phyloP scores from a whole-genome alignment of 1,284 basidiomycete species.

The Boletellus sp. region DNA sequence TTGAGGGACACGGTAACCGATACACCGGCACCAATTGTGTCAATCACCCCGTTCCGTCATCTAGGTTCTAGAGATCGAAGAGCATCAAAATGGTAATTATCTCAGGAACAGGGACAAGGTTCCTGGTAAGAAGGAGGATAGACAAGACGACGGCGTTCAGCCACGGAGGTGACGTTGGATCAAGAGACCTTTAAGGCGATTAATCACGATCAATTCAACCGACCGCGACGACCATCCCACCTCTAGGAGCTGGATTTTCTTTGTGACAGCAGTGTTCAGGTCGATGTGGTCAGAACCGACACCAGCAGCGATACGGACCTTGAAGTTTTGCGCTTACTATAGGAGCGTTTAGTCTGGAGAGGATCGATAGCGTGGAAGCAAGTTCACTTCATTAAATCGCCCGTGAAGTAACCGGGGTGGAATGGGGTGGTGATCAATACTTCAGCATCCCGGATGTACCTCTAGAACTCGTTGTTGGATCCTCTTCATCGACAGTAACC shows the following conservation, averaged over 20 bases:
- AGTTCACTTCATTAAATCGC: conserved; percentile 39
- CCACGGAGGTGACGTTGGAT: conserved; percentile 86
- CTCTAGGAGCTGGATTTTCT: conserved; percentile 75
- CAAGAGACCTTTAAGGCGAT: conserved; percentile 57
- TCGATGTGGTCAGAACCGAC: conserved; percentile 93
- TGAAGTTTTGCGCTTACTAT: conserved; percentile 76
- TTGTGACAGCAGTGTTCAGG: conserved; percentile 81
- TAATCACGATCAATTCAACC: conserved; percentile 41
- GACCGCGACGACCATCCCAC: conserved; percentile 13
- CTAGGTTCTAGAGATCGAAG: conserved; percentile 31
- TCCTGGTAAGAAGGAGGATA: conserved; percentile 70
- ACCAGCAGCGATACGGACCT: conserved; percentile 88
- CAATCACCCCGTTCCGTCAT: conserved; percentile 84
- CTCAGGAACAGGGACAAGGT: conserved; percentile 61
- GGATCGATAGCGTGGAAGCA: not conserved
- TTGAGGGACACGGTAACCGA: conserved; percentile 88
- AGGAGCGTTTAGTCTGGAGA: not conserved
- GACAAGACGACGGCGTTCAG: conserved; percentile 82
- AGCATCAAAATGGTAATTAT: conserved; percentile 19
- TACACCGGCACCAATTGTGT: conserved; percentile 83
- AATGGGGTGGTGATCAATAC: conserved; percentile 55
- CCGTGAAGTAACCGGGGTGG: conserved; percentile 53
- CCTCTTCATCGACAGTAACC: conserved; percentile 55
- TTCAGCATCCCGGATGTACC: conserved; percentile 38
- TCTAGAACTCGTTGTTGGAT: conserved; percentile 47